These are phyloP conservation scores for Monosiga brevicollis DNA, from an alignment of 78 protist genomes.

Conservation along the genomic window DNA sequence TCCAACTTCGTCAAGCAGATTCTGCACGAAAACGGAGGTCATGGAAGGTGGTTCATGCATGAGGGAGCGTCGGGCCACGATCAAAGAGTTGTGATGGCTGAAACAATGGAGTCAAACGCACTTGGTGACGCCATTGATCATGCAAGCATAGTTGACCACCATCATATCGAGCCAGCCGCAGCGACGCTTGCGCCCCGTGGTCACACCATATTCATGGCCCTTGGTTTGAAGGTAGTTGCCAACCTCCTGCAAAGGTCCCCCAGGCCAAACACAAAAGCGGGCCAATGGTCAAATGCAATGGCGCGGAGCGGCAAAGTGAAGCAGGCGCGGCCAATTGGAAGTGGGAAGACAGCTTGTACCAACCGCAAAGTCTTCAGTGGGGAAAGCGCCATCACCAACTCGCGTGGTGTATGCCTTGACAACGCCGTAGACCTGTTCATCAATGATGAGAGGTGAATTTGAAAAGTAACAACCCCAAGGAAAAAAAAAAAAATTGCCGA, in stretches of 20 bases:
- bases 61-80: too few species aligned
- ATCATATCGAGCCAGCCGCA: slow-evolving; percentile 89
- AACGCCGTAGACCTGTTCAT: slow-evolving; percentile 68
- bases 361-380: slow-evolving; percentile 59
- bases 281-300: neutral
- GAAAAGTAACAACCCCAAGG: neutral
- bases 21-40: slow-evolving; percentile 1
- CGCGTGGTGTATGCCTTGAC: slow-evolving; percentile 92
- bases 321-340: neutral
- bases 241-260: neutral
- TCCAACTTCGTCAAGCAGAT: slow-evolving; percentile 82
- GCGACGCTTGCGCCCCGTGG: slow-evolving; percentile 84
- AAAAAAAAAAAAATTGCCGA: slow-evolving; percentile 18
- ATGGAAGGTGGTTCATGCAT: neutral
- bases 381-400: slow-evolving; percentile 83
- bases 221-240: slow-evolving; percentile 35
- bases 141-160: slow-evolving; percentile 61
- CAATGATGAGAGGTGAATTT: slow-evolving; percentile 16
- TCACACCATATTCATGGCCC: slow-evolving; percentile 82
- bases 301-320: neutral
- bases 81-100: too few species aligned
- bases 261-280: too few species aligned
- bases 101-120: neutral
- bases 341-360: neutral
- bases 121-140: slow-evolving; percentile 50